phyloP scores from a whole-genome alignment of 768 basidiomycete species.

The Trametes sanguinea region DNA sequence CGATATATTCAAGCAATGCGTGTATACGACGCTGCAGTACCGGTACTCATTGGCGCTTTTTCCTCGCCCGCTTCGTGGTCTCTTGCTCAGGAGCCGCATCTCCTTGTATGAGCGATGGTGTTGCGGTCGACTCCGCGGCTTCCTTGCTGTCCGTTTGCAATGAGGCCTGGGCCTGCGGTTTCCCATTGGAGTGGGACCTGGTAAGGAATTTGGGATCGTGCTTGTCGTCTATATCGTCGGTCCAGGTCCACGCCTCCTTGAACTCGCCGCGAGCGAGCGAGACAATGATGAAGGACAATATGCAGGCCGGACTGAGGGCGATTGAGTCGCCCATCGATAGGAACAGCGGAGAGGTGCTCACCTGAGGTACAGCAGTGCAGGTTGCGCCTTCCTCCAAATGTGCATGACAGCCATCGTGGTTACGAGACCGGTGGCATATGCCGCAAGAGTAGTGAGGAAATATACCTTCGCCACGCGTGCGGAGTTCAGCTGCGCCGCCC shows the following conservation, averaged over 20 bases:
- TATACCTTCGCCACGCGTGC: slow-evolving; percentile 65
- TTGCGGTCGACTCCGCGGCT: neutral
- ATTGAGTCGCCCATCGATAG: neutral
- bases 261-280: slow-evolving; percentile 69
- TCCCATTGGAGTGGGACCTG: neutral
- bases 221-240: slow-evolving; percentile 44
- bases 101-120: neutral
- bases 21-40: neutral
- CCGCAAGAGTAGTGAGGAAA: slow-evolving; percentile 66
- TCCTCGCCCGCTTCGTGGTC: slow-evolving; percentile 6
- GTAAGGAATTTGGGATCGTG: neutral
- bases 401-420: slow-evolving; percentile 90
- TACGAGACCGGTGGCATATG: slow-evolving; percentile 73
- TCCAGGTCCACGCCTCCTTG: slow-evolving; percentile 70
- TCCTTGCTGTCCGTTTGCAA: neutral
- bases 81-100: neutral
- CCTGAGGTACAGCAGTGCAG: slow-evolving; percentile 92
- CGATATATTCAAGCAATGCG: neutral
- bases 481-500: slow-evolving; percentile 30
- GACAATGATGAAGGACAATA: slow-evolving; percentile 64
- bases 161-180: neutral
- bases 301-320: slow-evolving; percentile 66
- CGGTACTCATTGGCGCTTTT: slow-evolving; percentile 5
- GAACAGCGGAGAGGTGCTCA: slow-evolving; percentile 34
- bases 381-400: slow-evolving; percentile 72